Base-by-base conservation (phyloP, 129 eudicot genomes). In the Heracleum sosnowskyi region DNA sequence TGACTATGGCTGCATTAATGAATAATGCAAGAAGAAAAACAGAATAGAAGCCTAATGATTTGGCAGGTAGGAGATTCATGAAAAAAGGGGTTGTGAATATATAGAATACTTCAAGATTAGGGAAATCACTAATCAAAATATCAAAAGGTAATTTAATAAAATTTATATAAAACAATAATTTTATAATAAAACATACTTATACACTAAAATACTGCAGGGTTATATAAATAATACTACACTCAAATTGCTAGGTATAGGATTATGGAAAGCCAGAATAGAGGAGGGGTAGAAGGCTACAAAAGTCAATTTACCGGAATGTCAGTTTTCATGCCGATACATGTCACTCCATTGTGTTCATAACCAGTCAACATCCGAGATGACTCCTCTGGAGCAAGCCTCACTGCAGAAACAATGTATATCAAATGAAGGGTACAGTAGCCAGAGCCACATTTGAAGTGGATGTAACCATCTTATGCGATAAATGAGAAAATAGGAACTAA, bases 361-460 rank as follows among this genome's bases (percentile, higher is more conserved):
- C 99, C 97, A 63, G 96, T 91, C 80, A 95, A 81, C 73, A 83
- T 83, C 55, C 69, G 80, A 45, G 99, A 92, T 57, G 85, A 76
- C 57, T 95, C 99, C 83, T 95, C 99, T 5, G 97, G 99, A 82
- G 99, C 99, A 81, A 95, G 97, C 87, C 99, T 92, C 89, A 95
- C 98, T 95, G 84, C 83, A 88, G 45, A 60, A 79, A 77, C 76
- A 82, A 82, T 76, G 51, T 17, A 24, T 46, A 81, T 75, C 79
- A 82, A 71, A 29, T 39, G 8, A 68, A 37, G 76, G 31, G 16
- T 49, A 28, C 40, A 31, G 15, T 57, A 53, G 78, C 26, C 40
- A 11, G 62, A 73, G 53, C 66, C 11, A 57, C 11, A 24, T 55
- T 7, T 55, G 26, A 31, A 35, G 51, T 74, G 22, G 28, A 57